Evolutionary conservation across 2,329 filamentous ascomycete genomes (phyloP).

Genomic region (Endoconidiophora laricicola): DNA sequence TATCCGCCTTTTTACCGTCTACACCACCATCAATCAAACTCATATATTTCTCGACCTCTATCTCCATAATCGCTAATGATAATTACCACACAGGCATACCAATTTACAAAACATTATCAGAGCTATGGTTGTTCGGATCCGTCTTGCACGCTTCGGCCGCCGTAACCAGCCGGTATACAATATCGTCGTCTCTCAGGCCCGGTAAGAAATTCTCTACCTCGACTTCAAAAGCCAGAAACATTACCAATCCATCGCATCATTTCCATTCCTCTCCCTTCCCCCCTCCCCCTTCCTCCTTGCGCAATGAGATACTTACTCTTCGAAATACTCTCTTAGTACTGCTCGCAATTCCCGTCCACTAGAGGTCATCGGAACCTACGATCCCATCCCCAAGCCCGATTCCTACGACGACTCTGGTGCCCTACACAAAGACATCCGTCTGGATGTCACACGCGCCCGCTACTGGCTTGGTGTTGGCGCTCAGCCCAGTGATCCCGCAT

Average conservation of each 20-base stretch:
- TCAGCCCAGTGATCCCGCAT: conserved; percentile 79
- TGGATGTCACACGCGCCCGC: conserved; percentile 64
- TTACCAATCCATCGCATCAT: not conserved
- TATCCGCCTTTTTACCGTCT: not conserved
- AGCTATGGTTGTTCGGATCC: conserved; percentile 82
- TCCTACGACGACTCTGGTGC: conserved; percentile 36
- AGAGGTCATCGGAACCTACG: conserved; percentile 76
- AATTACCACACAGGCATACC: not conserved
- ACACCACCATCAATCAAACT: no score
- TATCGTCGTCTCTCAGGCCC: conserved; percentile 85
- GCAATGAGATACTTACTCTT: not conserved
- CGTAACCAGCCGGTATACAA: conserved; percentile 88
- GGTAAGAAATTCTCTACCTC: conserved; percentile 35
- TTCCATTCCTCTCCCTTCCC: not conserved
- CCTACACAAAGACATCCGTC: conserved; percentile 77
- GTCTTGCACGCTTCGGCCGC: conserved; percentile 83
- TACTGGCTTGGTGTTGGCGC: conserved; percentile 98
- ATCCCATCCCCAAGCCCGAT: conserved; percentile 47
- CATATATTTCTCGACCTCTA: not conserved
- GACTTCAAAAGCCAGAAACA: no score
- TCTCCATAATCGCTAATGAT: not conserved
- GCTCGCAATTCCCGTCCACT: conserved; percentile 77
- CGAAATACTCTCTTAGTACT: conserved; percentile 36
- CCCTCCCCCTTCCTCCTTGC: not conserved
- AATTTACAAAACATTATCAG: not conserved